phyloP scores from a whole-genome alignment of 169 alveolate genomes.

The Nephromyces sp. region DNA sequence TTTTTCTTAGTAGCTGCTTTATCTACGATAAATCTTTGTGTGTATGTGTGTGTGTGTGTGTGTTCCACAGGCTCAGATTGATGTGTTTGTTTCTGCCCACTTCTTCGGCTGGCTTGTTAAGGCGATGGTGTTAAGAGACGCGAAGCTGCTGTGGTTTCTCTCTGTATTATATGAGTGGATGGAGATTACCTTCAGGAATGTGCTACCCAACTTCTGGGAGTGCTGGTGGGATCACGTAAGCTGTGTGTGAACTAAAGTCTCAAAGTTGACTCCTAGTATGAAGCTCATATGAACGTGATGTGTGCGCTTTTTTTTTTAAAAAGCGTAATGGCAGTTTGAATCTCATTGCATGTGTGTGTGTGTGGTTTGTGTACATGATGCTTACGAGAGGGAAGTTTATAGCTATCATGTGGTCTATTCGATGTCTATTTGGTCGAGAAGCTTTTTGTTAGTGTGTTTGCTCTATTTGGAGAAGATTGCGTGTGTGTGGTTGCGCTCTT shows the following conservation, averaged over 20 bases:
- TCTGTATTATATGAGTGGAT: conserved; percentile 65
- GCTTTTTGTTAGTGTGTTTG: neutral
- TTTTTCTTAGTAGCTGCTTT: too few species aligned
- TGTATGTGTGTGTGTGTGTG: neutral
- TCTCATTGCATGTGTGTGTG: too few species aligned
- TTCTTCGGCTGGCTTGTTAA: conserved; percentile 73
- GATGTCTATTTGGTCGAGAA: too few species aligned
- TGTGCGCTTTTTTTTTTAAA: too few species aligned
- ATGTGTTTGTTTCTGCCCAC: conserved; percentile 70
- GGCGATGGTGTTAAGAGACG: conserved; percentile 70
- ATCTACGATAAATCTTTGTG: too few species aligned
- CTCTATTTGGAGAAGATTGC: neutral
- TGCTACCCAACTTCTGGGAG: conserved; percentile 79
- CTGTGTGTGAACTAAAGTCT: neutral
- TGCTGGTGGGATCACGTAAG: conserved; percentile 86
- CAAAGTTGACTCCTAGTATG: too few species aligned
- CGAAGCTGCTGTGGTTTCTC: conserved; percentile 58
- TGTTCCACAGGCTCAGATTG: conserved; percentile 42
- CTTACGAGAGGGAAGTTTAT: too few species aligned
- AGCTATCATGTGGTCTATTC: too few species aligned
- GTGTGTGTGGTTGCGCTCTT: neutral
- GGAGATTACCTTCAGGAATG: conserved; percentile 74
- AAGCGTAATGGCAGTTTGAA: too few species aligned
- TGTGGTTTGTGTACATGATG: too few species aligned
- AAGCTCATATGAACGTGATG: too few species aligned